phyloP scores from a whole-genome alignment of 352 stramenopile genomes.

The Phytophthora cajani region DNA sequence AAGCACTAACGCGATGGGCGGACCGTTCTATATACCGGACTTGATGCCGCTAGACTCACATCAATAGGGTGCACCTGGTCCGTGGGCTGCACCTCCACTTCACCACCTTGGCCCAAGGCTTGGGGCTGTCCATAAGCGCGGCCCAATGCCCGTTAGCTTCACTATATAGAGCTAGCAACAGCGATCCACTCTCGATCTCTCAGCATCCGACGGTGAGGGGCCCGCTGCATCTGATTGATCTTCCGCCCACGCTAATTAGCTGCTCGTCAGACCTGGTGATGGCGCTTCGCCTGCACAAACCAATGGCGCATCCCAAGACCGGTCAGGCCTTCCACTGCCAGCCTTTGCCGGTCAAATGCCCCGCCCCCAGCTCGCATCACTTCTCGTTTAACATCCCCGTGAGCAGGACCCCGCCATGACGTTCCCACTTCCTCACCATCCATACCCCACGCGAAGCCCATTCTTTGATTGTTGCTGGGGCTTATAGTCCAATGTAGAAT shows the following conservation, averaged over 20 bases:
- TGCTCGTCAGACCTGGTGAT: constrained; percentile 1
- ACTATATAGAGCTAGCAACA: neutral
- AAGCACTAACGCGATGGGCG: neutral
- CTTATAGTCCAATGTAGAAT: no score
- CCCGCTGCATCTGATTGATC: constrained; percentile 3
- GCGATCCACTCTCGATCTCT: constrained; percentile 1
- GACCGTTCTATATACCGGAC: neutral
- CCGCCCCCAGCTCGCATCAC: constrained; percentile 4
- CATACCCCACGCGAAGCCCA: constrained; percentile 47
- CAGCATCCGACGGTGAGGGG: neutral
- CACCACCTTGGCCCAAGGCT: neutral
- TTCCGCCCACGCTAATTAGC: neutral
- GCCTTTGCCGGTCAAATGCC: neutral
- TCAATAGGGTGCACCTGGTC: neutral
- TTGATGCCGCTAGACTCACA: constrained; percentile 6
- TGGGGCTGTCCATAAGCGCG: neutral
- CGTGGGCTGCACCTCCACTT: constrained; percentile 1
- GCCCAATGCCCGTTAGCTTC: neutral
- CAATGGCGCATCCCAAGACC: constrained; percentile 20
- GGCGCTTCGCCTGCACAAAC: constrained; percentile 6
- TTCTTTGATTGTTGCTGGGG: no score
- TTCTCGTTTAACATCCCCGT: constrained; percentile 14
- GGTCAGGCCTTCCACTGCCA: neutral
- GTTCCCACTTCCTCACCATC: constrained; percentile 27
- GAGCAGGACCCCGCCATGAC: constrained; percentile 16